These are phyloP conservation scores for Hemisphaericaspora lyxosophila DNA, from an alignment of 1,139 yeast species.

Conservation along the genomic window DNA sequence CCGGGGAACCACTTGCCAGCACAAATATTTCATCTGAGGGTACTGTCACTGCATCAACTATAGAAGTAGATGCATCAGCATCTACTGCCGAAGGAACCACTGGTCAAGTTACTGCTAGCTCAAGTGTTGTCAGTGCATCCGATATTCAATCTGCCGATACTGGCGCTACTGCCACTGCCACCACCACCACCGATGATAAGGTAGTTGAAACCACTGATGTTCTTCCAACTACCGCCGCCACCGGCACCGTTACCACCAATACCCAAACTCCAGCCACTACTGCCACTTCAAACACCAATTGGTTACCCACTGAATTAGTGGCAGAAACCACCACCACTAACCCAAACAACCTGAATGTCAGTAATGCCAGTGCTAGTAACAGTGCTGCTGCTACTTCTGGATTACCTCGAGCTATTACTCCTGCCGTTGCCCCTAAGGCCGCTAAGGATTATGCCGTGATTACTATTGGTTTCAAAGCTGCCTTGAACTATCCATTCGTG, in stretches of 20 bases:
- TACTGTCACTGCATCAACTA: conserved; percentile 3
- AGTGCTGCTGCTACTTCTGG: conserved; percentile 42
- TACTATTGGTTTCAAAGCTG: conserved; percentile 68
- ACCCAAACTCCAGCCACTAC: conserved; percentile 8
- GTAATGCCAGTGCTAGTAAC: conserved; percentile 32
- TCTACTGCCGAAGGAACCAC: conserved; percentile 4
- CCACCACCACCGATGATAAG: conserved; percentile 3
- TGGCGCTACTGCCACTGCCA: conserved; percentile 7
- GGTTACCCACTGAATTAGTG: conserved; percentile 54
- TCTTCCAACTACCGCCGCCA: conserved; percentile 7
- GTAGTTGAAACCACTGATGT: conserved; percentile 5
- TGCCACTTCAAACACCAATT: conserved; percentile 20
- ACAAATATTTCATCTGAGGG: background rate
- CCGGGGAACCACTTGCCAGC: conserved; percentile 4
- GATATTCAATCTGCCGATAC: conserved; percentile 5
- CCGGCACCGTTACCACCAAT: too few species aligned
- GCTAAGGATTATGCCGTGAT: conserved; percentile 53
- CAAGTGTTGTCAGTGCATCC: conserved; percentile 6
- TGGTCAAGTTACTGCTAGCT: conserved; percentile 1
- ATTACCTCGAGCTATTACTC: conserved; percentile 69
- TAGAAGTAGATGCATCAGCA: conserved; percentile 9
- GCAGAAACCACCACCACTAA: conserved; percentile 32
- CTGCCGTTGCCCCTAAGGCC: conserved; percentile 46
- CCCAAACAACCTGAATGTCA: conserved; percentile 15
- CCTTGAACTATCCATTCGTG: conserved; percentile 71